Percentiles rank a stretch among this genome's conserved stretches.
Conservation (phyloP, 2,329 filamentous ascomycete species). For the Fusarium camptoceras region DNA sequence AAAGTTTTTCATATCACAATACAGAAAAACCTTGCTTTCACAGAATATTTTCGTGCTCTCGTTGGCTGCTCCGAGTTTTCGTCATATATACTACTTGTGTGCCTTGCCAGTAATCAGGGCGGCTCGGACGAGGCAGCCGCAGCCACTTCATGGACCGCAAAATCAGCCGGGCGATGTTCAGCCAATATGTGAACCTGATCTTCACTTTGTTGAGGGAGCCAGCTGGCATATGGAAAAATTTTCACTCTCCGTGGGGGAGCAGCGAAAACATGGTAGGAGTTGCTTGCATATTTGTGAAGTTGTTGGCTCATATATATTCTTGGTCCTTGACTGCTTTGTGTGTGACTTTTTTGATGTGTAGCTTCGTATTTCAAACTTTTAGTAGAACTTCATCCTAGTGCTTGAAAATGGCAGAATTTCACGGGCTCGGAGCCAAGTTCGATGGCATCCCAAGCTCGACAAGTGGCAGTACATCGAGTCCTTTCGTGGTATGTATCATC, state of each 20-base stretch:
- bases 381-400: background rate
- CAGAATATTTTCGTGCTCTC: slow-evolving; percentile 2
- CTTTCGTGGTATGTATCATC: slow-evolving; percentile 40
- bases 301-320: slow-evolving; percentile 20
- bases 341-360: background rate
- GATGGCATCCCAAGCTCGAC: slow-evolving; percentile 43
- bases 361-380: background rate
- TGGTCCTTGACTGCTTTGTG: background rate
- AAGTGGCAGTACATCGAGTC: slow-evolving; percentile 40
- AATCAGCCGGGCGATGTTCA: slow-evolving; percentile 9
- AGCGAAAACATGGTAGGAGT: background rate
- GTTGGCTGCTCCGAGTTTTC: slow-evolving; percentile 7
- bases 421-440: slow-evolving; percentile 42
- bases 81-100: slow-evolving; percentile 6
- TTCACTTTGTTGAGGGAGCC: slow-evolving; percentile 25
- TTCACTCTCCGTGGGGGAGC: slow-evolving; percentile 10
- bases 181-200: slow-evolving; percentile 18
- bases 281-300: slow-evolving; percentile 5
- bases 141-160: slow-evolving; percentile 4
- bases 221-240: slow-evolving; percentile 38
- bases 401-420: slow-evolving; percentile 37
- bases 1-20: slow-evolving; percentile 35
- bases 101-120: slow-evolving; percentile 31
- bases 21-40: background rate
- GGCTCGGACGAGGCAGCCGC: slow-evolving; percentile 35